Base-by-base conservation (phyloP, 169 alveolate species). In the Eimeria maxima region DNA sequence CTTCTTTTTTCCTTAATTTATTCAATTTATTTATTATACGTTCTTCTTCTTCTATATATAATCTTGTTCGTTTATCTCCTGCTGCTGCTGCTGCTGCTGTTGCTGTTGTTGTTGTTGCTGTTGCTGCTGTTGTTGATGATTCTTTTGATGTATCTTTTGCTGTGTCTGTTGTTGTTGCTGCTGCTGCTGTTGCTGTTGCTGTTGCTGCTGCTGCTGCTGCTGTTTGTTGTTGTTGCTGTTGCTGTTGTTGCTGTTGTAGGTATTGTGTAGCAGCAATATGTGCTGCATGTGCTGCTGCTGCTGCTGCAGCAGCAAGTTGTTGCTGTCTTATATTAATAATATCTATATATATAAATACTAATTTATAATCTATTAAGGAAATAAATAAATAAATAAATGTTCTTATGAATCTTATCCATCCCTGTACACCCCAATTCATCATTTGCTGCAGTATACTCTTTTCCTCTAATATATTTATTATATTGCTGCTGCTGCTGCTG, bases 141-240 rank as follows among this genome's bases (percentile, higher is more conserved):
- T 6, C 57, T 24, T 11, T 4, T 50, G 11, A 50, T 50, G 18
- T 7, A 50, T 7, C n/a, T n/a, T n/a, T n/a, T n/a, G n/a, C n/a
- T n/a, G n/a, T n/a, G n/a, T n/a, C n/a, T n/a, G n/a, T n/a, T n/a
- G n/a, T n/a, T n/a, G n/a, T n/a, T 29, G 53, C 53, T 24, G 60
- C 57, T n/a, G 88, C 88, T 22, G 88, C 65, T 33, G 88, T n/a
- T n/a, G 88, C 88, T 6, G 88, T 63, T n/a, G 88, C 65, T 24
- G 60, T 27, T n/a, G 88, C 88, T 76, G 88, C 88, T 76, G 88
- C 88, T 33, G 92, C 65, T 76, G 88, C 65, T 76, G 88, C 88
- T 45, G 88, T 16, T 8, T 8, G 24, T 20, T 4, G 71, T 1
- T 24, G 69, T 8, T 53, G 69, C 16, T 42, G 29, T 47, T 71